Evolutionary conservation across 2,329 filamentous ascomycete species (phyloP), one percentile per base, ranked within the genome.

Genomic region (Diaporthe sp.): DNA sequence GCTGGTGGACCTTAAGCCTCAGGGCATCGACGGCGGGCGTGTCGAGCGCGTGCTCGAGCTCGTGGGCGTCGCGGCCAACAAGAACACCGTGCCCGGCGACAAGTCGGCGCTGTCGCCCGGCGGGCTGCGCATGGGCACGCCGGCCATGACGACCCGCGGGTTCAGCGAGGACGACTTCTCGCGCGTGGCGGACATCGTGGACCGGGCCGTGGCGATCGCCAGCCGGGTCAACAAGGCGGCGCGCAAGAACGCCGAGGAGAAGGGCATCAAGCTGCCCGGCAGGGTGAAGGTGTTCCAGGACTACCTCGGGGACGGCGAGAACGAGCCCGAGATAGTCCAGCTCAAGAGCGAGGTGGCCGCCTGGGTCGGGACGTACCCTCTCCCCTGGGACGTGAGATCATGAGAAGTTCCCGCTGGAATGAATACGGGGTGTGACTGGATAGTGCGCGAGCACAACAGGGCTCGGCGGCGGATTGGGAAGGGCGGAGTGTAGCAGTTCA

Each of bases 21-120:
- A 97, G 83, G 90, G 90, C 75, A 92, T 99, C 77, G 97, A 99
- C 82, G 96, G 96, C 79, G 94, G 94, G 34, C 93, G 96, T 72
- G 95, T 98, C 19, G 96, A 98, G 87, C 93, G 95, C 62, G 92
- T 98, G 22, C 90, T 98, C 34, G 96, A 98, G 84, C 91, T 98
- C 62, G 95, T 97, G 79, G 96, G 96, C 80, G 96, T 98, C 71
- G 97, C 97, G n/a, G 94, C 94, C 83, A 99, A 99, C 90, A 99
- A 99, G 90, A 99, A 99, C 88, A 98, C 97, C 10, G 96, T 98
- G 0, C 97, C 97, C 1, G 97, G 96, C 58, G 97, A 99, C 86
- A 95, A 93, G 83, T 98, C 95, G 0, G 97, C 97, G 1, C 91
- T 99, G 82, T 95, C 96, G 78, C 97, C 97, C 19, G 96, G 96